Evolutionary conservation across 2,329 filamentous ascomycete species (phyloP).

Genomic region (Colletotrichum nymphaeae): DNA sequence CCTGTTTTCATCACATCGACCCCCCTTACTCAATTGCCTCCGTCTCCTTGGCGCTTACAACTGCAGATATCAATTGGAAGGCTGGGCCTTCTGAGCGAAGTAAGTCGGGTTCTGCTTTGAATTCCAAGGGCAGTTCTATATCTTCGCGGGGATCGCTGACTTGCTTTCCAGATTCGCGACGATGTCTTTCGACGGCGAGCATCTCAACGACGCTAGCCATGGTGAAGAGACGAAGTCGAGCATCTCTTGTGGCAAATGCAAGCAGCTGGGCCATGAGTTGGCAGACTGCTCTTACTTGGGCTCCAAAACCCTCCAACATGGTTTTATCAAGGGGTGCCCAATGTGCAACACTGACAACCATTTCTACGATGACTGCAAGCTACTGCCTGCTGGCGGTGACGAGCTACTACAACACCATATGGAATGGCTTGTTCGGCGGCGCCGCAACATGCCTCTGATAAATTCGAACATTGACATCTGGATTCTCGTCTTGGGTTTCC

Average conservation of each 20-base stretch:
- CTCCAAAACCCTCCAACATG: rapidly evolving
- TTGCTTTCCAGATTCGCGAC: background rate
- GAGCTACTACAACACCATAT: background rate
- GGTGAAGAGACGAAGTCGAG: background rate
- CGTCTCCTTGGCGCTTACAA: too few relatives aligned
- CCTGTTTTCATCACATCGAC: background rate
- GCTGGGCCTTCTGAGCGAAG: too few relatives aligned
- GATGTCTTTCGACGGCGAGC: background rate
- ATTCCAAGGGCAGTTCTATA: too few relatives aligned
- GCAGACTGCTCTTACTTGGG: background rate
- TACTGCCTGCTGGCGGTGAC: background rate
- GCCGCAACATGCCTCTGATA: background rate
- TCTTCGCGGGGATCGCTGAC: background rate
- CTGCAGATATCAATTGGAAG: too few relatives aligned
- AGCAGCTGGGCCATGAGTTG: background rate
- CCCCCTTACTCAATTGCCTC: background rate
- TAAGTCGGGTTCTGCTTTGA: too few relatives aligned
- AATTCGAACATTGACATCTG: background rate
- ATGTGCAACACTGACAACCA: background rate
- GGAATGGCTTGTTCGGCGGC: slow-evolving; percentile 1
- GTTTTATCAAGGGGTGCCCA: background rate
- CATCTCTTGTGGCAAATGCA: background rate
- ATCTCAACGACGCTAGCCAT: background rate
- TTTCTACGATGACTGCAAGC: background rate
- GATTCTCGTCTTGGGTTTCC: background rate